Conservation (phyloP, 176 grass and related monocot genomes). For the Miscanthus lutarioriparius region DNA sequence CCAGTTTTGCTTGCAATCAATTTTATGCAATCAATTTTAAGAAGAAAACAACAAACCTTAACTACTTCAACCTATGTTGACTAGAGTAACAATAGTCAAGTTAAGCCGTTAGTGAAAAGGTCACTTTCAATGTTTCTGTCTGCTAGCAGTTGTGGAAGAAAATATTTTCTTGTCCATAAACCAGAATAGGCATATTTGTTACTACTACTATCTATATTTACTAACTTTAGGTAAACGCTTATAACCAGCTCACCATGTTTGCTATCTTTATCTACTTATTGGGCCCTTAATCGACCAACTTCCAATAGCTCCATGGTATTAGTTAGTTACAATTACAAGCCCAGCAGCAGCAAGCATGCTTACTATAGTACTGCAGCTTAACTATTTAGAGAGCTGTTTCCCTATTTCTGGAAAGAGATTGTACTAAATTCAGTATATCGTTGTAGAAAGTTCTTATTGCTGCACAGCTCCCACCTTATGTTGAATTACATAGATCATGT, state of each 20-base stretch:
- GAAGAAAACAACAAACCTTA: background rate
- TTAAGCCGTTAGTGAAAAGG: background rate
- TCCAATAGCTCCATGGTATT: background rate
- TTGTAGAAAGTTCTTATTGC: background rate
- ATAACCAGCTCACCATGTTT: background rate
- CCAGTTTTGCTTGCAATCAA: background rate
- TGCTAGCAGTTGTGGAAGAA: background rate
- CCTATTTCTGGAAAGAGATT: background rate
- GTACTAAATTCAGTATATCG: background rate
- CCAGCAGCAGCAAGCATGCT: background rate
- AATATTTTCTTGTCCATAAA: background rate
- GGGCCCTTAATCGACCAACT: background rate
- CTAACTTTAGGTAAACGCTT: background rate
- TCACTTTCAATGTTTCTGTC: background rate
- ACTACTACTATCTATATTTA: background rate
- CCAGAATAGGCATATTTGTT: background rate
- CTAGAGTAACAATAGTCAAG: background rate
- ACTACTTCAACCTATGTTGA: background rate
- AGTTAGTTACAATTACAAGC: background rate
- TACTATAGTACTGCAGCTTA: background rate
- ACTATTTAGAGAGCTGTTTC: background rate
- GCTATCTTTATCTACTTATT: background rate
- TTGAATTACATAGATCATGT: background rate
- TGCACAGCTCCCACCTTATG: slow-evolving; percentile 1
- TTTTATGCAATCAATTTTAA: too few relatives aligned